These are phyloP conservation scores for Canna indica DNA, from an alignment of 176 grass and related monocot species.

Conservation along the genomic window DNA sequence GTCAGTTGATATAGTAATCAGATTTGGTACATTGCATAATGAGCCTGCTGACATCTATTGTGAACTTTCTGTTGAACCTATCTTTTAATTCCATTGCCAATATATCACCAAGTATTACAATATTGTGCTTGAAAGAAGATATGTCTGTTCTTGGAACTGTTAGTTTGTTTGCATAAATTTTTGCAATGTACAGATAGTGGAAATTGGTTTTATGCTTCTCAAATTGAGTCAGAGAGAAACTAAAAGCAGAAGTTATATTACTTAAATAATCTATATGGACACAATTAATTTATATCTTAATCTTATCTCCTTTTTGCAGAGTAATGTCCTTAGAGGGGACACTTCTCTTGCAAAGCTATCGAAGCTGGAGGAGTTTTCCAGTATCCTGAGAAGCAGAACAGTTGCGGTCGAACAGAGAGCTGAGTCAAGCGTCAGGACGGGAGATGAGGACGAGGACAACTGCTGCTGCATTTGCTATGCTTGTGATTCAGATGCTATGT, in stretches of 20 bases:
- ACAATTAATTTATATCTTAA: not conserved
- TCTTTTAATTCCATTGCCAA: not conserved
- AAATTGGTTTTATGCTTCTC: not conserved
- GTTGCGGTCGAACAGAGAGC: slow-evolving; percentile 14
- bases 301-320: slow-evolving; percentile 26
- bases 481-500: slow-evolving; percentile 53
- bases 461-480: slow-evolving; percentile 84
- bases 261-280: not conserved
- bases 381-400: slow-evolving; percentile 38
- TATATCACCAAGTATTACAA: not conserved
- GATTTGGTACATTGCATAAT: not conserved
- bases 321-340: slow-evolving; percentile 52
- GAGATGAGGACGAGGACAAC: slow-evolving; percentile 38
- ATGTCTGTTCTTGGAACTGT: not conserved
- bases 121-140: not conserved
- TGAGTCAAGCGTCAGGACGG: not conserved
- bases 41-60: not conserved
- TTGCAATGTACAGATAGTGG: not conserved
- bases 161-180: not conserved
- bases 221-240: not conserved
- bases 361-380: slow-evolving; percentile 58
- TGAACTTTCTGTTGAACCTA: not conserved
- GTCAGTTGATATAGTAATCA: not conserved
- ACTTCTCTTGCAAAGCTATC: slow-evolving; percentile 45
- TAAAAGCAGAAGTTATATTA: no score